Percentiles rank a stretch among this genome's conserved stretches.
These are phyloP conservation scores for Fistulinella cinereoalba DNA, from an alignment of 1,284 basidiomycete genomes.

Conservation along the genomic window DNA sequence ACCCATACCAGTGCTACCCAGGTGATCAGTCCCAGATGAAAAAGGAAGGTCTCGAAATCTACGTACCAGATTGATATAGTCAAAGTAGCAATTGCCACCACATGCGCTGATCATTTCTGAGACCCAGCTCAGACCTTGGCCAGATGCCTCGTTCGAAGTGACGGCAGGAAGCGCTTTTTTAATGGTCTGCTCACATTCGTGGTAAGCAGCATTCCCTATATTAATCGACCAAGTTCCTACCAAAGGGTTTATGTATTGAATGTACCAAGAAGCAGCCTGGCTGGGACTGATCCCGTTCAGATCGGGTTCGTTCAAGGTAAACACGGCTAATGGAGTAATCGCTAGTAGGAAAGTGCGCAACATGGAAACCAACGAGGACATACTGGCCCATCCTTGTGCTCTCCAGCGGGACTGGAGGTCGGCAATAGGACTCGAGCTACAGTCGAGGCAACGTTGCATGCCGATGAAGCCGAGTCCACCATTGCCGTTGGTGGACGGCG, in stretches of 20 bases:
- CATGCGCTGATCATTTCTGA: constrained; percentile 34
- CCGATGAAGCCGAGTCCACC: constrained; percentile 39
- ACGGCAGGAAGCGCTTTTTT: constrained; percentile 38
- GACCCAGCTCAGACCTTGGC: constrained; percentile 37
- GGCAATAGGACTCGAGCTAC: constrained; percentile 36
- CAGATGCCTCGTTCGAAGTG: constrained; percentile 26
- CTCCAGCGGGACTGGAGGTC: constrained; percentile 32
- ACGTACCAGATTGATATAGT: constrained; percentile 34
- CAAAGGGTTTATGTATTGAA: constrained; percentile 36
- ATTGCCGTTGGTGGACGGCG: constrained; percentile 31
- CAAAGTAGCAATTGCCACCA: constrained; percentile 29
- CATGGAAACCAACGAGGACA: constrained; percentile 1
- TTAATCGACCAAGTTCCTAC: constrained; percentile 13
- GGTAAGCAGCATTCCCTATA: not conserved
- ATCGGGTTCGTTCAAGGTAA: constrained; percentile 39
- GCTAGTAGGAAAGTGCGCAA: not conserved
- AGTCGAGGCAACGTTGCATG: constrained; percentile 39
- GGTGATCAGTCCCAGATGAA: not conserved
- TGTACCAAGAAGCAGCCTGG: constrained; percentile 38
- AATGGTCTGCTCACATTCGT: constrained; percentile 19
- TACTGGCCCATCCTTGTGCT: constrained; percentile 33
- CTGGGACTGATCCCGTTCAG: constrained; percentile 24
- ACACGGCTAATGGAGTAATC: constrained; percentile 28
- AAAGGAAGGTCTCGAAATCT: not conserved
- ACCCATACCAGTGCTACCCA: constrained; percentile 37